Evolutionary conservation across 257 asterid species (phyloP).

Genomic region (Forsythia viridissima): DNA sequence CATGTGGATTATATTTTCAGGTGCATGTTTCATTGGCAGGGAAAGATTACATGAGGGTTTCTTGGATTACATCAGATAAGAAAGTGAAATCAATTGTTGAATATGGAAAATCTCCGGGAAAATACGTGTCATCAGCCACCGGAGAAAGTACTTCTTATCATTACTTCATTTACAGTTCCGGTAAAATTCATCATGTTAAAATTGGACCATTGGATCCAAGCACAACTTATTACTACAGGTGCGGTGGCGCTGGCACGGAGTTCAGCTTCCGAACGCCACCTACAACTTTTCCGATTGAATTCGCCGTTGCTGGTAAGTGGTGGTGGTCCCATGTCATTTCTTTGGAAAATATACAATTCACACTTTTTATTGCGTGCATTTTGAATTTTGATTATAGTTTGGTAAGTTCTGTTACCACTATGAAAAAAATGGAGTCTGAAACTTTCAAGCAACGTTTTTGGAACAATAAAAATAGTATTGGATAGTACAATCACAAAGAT

Average conservation of each 20-base stretch:
- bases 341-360: too few relatives aligned
- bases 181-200: conserved; percentile 66
- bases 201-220: conserved; percentile 75
- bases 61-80: conserved; percentile 64
- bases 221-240: conserved; percentile 64
- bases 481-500: too few relatives aligned
- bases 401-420: too few relatives aligned
- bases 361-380: too few relatives aligned
- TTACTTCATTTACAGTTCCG: conserved; percentile 66
- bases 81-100: conserved; percentile 52
- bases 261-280: conserved; percentile 79
- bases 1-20: conserved; percentile 27
- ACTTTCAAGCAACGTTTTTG: too few relatives aligned
- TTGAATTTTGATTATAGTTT: too few relatives aligned
- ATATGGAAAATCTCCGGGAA: conserved; percentile 56
- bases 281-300: conserved; percentile 63
- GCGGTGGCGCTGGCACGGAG: conserved; percentile 70
- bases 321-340: background rate
- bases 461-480: too few relatives aligned
- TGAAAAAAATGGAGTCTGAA: too few relatives aligned
- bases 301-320: conserved; percentile 70
- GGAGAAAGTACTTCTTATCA: conserved; percentile 54
- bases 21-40: conserved; percentile 83
- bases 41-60: conserved; percentile 61
- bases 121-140: conserved; percentile 40